These are phyloP conservation scores for Sporothrix schenckii DNA, from an alignment of 2,329 filamentous ascomycete genomes.

Conservation along the genomic window DNA sequence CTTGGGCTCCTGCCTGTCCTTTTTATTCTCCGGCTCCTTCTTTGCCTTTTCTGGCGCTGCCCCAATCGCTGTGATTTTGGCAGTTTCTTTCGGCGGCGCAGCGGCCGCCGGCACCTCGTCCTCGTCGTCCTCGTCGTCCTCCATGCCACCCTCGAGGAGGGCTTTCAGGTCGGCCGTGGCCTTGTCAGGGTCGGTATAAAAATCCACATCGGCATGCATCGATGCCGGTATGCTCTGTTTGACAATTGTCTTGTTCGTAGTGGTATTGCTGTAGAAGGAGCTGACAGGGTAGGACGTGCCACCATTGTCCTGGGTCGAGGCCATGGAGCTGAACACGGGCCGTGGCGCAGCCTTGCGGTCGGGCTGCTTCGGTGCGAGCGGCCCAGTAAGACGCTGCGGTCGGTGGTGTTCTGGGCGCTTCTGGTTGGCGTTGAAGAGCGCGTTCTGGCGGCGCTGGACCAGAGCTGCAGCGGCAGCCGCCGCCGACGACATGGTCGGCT, in stretches of 20 bases:
- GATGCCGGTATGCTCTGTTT: slow-evolving; percentile 19
- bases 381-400: slow-evolving; percentile 53
- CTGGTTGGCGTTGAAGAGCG: slow-evolving; percentile 55
- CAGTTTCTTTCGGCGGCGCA: background rate
- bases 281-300: slow-evolving; percentile 35
- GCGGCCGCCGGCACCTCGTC: slow-evolving; percentile 42
- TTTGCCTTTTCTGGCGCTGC: slow-evolving; percentile 4
- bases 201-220: slow-evolving; percentile 31
- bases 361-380: slow-evolving; percentile 52
- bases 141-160: slow-evolving; percentile 77
- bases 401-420: slow-evolving; percentile 62
- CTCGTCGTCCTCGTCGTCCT: slow-evolving; percentile 67
- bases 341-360: slow-evolving; percentile 53
- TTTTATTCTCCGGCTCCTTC: slow-evolving; percentile 56
- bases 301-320: slow-evolving; percentile 39
- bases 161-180: slow-evolving; percentile 78
- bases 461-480: slow-evolving; percentile 44
- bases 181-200: slow-evolving; percentile 71
- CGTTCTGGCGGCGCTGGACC: slow-evolving; percentile 57
- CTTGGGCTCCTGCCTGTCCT: slow-evolving; percentile 54
- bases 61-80: background rate
- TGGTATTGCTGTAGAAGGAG: slow-evolving; percentile 39
- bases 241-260: slow-evolving; percentile 10
- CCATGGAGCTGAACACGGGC: slow-evolving; percentile 54
- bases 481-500: slow-evolving; percentile 34